Evolutionary conservation across 2,329 filamentous ascomycete species (phyloP).

Genomic region (Arthrinium phaeospermum): DNA sequence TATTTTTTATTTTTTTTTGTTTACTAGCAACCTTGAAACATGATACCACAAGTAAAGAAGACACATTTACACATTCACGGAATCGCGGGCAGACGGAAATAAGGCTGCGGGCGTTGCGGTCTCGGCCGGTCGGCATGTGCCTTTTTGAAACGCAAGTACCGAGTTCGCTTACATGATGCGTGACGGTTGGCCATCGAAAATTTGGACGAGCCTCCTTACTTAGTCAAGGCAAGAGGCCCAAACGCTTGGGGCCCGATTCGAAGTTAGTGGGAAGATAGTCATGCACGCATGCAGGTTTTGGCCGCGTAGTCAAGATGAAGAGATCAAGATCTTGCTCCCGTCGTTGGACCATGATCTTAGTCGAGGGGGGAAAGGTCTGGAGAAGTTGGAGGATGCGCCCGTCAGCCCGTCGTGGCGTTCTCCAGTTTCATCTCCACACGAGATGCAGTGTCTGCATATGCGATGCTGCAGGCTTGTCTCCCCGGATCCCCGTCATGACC

Average conservation of each 20-base stretch:
- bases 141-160: background rate
- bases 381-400: background rate
- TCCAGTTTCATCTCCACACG: background rate
- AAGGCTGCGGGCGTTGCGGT: background rate
- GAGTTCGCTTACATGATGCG: too few species aligned
- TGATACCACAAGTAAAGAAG: background rate
- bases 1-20: too few species aligned
- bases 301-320: background rate
- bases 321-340: background rate
- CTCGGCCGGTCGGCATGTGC: background rate
- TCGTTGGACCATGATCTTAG: constrained; percentile 4
- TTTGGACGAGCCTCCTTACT: background rate
- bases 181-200: too few species aligned
- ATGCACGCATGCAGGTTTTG: background rate
- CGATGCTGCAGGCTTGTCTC: background rate
- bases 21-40: too few species aligned
- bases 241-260: background rate
- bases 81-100: background rate
- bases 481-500: background rate
- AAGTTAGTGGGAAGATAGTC: background rate
- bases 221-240: constrained; percentile 7
- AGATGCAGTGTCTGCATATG: background rate
- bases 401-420: background rate
- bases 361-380: background rate
- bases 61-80: background rate